A percentile compares a stretch with the other conserved stretches of the same genome.
phyloP scores from a whole-genome alignment of 2,329 filamentous ascomycete species.

The Curvularia hawaiiensis region DNA sequence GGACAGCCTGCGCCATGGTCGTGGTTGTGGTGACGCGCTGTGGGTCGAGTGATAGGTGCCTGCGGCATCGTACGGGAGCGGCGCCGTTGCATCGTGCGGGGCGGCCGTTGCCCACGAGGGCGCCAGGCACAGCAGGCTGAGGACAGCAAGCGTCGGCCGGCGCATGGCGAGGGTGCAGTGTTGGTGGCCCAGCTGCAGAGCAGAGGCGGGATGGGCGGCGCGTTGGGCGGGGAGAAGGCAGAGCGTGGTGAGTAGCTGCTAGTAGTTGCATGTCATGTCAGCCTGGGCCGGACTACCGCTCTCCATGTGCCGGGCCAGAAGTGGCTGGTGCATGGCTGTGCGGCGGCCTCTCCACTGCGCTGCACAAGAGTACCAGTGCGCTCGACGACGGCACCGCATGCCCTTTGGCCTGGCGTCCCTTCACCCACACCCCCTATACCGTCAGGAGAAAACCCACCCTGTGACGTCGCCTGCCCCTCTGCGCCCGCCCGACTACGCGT shows the following conservation, averaged over 20 bases:
- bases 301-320: no score
- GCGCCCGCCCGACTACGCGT: constrained; percentile 2
- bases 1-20: constrained; percentile 46
- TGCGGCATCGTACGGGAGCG: constrained; percentile 18
- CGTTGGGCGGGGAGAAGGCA: not conserved
- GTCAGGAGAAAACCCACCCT: not conserved
- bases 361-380: constrained; percentile 18
- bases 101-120: constrained; percentile 37
- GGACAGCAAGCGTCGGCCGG: constrained; percentile 28
- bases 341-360: constrained; percentile 16
- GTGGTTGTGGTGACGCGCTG: constrained; percentile 25
- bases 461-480: constrained; percentile 9
- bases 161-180: constrained; percentile 32
- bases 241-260: not conserved
- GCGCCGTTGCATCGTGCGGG: constrained; percentile 34
- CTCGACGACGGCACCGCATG: constrained; percentile 5
- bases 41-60: constrained; percentile 16
- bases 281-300: not conserved
- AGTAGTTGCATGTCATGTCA: not conserved
- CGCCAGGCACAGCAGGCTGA: constrained; percentile 40
- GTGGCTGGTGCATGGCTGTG: not conserved
- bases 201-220: not conserved
- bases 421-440: constrained; percentile 8
- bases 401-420: constrained; percentile 6
- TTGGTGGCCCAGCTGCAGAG: not conserved